These are phyloP conservation scores for Leptographium wingfieldii DNA, from an alignment of 2,329 filamentous ascomycete species.

Conservation along the genomic window DNA sequence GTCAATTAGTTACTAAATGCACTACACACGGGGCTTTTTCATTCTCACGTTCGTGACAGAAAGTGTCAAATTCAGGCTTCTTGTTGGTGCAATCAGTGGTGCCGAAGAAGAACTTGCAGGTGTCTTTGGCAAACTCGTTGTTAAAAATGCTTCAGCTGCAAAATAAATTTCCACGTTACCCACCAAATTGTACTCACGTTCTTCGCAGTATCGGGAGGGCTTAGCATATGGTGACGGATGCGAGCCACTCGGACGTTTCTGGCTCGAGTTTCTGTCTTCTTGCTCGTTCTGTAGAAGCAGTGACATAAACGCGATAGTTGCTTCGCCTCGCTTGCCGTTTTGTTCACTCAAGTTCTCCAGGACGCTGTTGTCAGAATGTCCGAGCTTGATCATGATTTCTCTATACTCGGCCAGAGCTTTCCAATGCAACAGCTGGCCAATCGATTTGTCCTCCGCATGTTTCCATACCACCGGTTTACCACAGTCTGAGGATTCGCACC, in stretches of 20 bases:
- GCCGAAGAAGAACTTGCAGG: conserved; percentile 9
- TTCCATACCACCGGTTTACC: not conserved
- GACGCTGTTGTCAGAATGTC: not conserved
- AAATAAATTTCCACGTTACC: not conserved
- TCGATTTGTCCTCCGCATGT: not conserved
- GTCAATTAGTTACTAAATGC: not conserved
- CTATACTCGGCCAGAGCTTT: not conserved
- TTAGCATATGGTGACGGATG: not conserved
- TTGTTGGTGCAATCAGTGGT: conserved; percentile 1
- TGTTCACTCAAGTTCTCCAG: not conserved
- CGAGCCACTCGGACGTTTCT: no score
- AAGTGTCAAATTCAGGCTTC: not conserved
- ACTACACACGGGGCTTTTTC: not conserved
- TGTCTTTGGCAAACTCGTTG: conserved; percentile 1
- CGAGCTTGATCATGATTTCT: not conserved
- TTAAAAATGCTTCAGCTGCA: not conserved
- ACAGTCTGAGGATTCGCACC: not conserved
- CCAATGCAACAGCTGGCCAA: not conserved
- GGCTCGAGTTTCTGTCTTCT: not conserved
- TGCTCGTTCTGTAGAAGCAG: not conserved
- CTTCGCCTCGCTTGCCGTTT: not conserved
- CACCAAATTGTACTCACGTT: not conserved
- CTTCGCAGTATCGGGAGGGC: not conserved
- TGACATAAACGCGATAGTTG: not conserved
- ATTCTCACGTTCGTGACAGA: conserved; percentile 7